phyloP scores from a whole-genome alignment of 352 stramenopile genomes.

The Phytopythium delawarense region DNA sequence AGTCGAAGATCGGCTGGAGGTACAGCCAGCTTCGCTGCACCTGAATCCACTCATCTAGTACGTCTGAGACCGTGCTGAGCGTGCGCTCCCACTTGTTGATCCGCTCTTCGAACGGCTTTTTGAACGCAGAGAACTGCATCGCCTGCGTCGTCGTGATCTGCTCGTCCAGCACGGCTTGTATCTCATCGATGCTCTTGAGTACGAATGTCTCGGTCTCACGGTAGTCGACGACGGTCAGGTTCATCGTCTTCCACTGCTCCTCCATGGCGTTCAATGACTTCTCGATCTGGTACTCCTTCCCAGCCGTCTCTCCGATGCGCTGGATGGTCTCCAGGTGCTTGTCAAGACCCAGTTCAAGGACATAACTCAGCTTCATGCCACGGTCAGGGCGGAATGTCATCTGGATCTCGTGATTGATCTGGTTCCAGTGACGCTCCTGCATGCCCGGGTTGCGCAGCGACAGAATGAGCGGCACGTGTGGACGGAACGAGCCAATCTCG shows the following conservation, averaged over 20 bases:
- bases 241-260: conserved; percentile 83
- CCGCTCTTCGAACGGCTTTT: conserved; percentile 92
- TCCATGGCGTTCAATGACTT: conserved; percentile 92
- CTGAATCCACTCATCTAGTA: conserved; percentile 93
- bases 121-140: conserved; percentile 96
- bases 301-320: conserved; percentile 90
- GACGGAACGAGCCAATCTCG: conserved; percentile 88
- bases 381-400: conserved; percentile 85
- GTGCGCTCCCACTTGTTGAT: conserved; percentile 92
- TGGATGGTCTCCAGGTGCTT: conserved; percentile 87
- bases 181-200: conserved; percentile 93
- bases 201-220: conserved; percentile 93
- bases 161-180: conserved; percentile 93
- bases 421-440: conserved; percentile 91
- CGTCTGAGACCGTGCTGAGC: conserved; percentile 89
- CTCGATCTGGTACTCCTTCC: conserved; percentile 95
- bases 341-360: conserved; percentile 82
- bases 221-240: conserved; percentile 86
- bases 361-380: conserved; percentile 76
- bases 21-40: conserved; percentile 96
- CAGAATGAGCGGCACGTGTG: conserved; percentile 87
- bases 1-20: conserved; percentile 95
- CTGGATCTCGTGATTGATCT: conserved; percentile 86
- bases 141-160: conserved; percentile 95
- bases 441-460: conserved; percentile 91